These are phyloP conservation scores for Tuber microsphaerosporum DNA, from an alignment of 495 filamentous ascomycete genomes.

Conservation along the genomic window DNA sequence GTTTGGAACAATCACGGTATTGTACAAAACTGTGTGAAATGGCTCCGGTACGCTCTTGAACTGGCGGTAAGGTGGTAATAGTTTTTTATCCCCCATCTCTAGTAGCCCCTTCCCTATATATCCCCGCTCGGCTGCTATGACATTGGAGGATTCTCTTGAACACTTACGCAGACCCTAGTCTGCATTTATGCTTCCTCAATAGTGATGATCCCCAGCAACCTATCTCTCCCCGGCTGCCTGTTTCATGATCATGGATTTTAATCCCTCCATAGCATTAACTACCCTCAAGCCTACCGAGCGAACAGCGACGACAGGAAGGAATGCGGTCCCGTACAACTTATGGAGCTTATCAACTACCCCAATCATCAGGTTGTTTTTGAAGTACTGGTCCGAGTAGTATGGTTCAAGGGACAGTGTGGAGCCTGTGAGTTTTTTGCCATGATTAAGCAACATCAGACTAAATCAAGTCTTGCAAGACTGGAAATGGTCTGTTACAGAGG, in stretches of 20 bases:
- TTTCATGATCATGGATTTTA: slow-evolving; percentile 84
- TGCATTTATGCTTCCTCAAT: background rate
- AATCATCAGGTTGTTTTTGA: slow-evolving; percentile 73
- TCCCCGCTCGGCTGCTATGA: background rate
- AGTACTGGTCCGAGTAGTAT: slow-evolving; percentile 72
- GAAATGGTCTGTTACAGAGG: background rate
- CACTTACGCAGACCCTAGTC: background rate
- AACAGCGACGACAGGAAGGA: slow-evolving; percentile 63
- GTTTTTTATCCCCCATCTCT: background rate
- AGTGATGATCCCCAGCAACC: background rate
- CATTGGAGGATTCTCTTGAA: background rate
- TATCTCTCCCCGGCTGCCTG: slow-evolving; percentile 61
- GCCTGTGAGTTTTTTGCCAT: slow-evolving; percentile 24
- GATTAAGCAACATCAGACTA: background rate
- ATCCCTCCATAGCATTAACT: slow-evolving; percentile 65
- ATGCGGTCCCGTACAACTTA: slow-evolving; percentile 74
- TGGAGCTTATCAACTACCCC: slow-evolving; percentile 90
- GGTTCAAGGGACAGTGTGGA: slow-evolving; percentile 61
- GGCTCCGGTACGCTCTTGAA: background rate
- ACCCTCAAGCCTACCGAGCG: slow-evolving; percentile 68
- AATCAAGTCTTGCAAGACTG: background rate
- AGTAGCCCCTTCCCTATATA: background rate
- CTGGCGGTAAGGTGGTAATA: background rate
- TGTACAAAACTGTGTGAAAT: background rate
- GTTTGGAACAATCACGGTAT: background rate